phyloP scores from a whole-genome alignment of 345 rosid species.

The Mallotus nudiflorus region DNA sequence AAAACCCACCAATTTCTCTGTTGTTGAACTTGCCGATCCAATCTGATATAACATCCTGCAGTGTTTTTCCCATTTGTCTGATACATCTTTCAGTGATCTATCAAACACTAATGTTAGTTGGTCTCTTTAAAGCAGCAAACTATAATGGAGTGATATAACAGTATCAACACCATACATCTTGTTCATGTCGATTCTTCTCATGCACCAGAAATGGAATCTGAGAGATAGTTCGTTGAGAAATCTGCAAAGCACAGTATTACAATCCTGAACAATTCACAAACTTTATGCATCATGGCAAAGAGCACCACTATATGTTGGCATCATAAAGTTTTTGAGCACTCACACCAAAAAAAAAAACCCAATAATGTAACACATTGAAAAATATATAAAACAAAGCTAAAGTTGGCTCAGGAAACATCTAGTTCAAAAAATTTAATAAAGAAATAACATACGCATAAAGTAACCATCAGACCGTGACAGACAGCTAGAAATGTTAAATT shows the following conservation, averaged over 20 bases:
- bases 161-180: slow-evolving; percentile 54
- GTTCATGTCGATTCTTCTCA: slow-evolving; percentile 79
- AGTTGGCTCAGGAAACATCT: not conserved
- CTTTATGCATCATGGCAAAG: not conserved
- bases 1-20: slow-evolving; percentile 67
- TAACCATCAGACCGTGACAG: not conserved
- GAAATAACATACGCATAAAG: not conserved
- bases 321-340: not conserved
- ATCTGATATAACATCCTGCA: slow-evolving; percentile 67
- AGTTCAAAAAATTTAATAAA: not conserved
- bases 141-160: not conserved
- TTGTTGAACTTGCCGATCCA: slow-evolving; percentile 62
- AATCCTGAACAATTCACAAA: not conserved
- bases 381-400: not conserved
- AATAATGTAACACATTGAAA: not conserved
- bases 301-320: not conserved
- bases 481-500: not conserved
- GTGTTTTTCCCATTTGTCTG: slow-evolving; percentile 54
- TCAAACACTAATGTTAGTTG: slow-evolving; percentile 12
- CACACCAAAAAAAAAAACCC: not conserved
- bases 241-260: slow-evolving; percentile 40
- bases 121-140: not conserved
- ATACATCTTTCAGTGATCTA: slow-evolving; percentile 83
- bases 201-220: slow-evolving; percentile 68
- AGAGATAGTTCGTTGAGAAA: slow-evolving; percentile 52